Conservation (phyloP, 305 asterid species). For the Caryopteris hybrid region DNA sequence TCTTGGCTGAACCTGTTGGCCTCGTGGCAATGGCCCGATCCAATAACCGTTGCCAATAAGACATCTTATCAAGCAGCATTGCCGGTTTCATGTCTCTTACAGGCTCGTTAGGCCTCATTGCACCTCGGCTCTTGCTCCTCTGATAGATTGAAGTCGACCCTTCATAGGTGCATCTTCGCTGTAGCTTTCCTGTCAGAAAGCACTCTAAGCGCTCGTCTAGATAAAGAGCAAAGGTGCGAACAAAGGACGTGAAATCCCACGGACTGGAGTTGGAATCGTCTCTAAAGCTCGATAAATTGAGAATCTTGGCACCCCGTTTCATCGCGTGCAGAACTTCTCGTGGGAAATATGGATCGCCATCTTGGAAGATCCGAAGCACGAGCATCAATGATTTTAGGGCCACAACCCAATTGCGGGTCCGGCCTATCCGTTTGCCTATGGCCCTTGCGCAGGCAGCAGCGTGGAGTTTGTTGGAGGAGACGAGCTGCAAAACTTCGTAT, state of each 20-base stretch:
- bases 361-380: slow-evolving; percentile 73
- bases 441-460: slow-evolving; percentile 74
- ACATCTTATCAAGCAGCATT: slow-evolving; percentile 66
- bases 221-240: slow-evolving; percentile 73
- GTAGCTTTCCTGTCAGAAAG: slow-evolving; percentile 76
- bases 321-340: slow-evolving; percentile 83
- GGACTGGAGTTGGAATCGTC: slow-evolving; percentile 82
- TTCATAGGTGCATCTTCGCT: slow-evolving; percentile 38
- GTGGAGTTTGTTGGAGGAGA: slow-evolving; percentile 54
- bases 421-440: slow-evolving; percentile 71
- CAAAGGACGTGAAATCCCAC: slow-evolving; percentile 79
- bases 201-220: slow-evolving; percentile 83
- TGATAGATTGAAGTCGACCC: slow-evolving; percentile 15
- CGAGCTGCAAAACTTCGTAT: slow-evolving; percentile 51
- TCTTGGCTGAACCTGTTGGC: slow-evolving; percentile 74
- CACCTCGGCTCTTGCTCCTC: slow-evolving; percentile 33
- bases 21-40: slow-evolving; percentile 79
- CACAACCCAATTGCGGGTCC: slow-evolving; percentile 80
- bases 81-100: slow-evolving; percentile 73
- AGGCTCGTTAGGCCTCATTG: slow-evolving; percentile 39
- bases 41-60: slow-evolving; percentile 68
- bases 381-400: slow-evolving; percentile 73
- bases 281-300: slow-evolving; percentile 63
- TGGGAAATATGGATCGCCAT: slow-evolving; percentile 86
- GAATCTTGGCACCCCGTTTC: slow-evolving; percentile 78